Conservation (phyloP, 805 yeast genomes). For the Teunomyces barrocoloradensis region DNA sequence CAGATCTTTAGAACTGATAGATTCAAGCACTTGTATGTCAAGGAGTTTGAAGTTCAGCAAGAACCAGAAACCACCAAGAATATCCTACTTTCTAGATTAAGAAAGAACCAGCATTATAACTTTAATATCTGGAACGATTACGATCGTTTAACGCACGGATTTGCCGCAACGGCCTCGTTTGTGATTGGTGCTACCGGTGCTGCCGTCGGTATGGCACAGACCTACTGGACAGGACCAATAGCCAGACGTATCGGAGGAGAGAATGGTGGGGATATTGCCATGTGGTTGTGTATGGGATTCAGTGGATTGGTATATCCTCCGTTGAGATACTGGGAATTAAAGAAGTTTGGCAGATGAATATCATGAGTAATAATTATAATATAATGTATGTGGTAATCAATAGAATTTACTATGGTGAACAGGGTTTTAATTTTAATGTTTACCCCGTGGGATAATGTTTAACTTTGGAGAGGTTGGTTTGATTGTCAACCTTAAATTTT, state of each 20-base stretch:
- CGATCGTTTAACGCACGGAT: slow-evolving; percentile 60
- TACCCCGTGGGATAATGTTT: no score
- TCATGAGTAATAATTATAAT: not conserved
- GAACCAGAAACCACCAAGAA: not conserved
- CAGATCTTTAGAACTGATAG: slow-evolving; percentile 35
- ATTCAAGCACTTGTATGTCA: slow-evolving; percentile 29
- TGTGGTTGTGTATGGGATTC: slow-evolving; percentile 75
- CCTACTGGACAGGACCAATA: slow-evolving; percentile 75
- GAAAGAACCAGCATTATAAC: slow-evolving; percentile 49
- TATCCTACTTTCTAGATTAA: not conserved
- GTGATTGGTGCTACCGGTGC: slow-evolving; percentile 76
- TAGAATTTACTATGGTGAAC: no score
- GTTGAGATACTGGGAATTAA: slow-evolving; percentile 64
- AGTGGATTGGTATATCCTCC: slow-evolving; percentile 63
- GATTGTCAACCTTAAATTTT: no score
- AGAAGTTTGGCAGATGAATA: slow-evolving; percentile 32
- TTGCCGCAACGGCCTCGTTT: slow-evolving; percentile 68
- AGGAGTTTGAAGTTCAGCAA: slow-evolving; percentile 24
- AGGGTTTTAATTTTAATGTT: no score
- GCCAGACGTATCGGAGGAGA: slow-evolving; percentile 56
- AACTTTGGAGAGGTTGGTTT: no score
- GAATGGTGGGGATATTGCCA: slow-evolving; percentile 76
- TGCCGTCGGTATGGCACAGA: slow-evolving; percentile 84
- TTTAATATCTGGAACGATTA: slow-evolving; percentile 73
- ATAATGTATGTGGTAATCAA: no score